Evolutionary conservation across 495 filamentous ascomycete genomes (phyloP), one percentile per base, ranked within the genome.

Genomic region (Neohortaea acidophila): DNA sequence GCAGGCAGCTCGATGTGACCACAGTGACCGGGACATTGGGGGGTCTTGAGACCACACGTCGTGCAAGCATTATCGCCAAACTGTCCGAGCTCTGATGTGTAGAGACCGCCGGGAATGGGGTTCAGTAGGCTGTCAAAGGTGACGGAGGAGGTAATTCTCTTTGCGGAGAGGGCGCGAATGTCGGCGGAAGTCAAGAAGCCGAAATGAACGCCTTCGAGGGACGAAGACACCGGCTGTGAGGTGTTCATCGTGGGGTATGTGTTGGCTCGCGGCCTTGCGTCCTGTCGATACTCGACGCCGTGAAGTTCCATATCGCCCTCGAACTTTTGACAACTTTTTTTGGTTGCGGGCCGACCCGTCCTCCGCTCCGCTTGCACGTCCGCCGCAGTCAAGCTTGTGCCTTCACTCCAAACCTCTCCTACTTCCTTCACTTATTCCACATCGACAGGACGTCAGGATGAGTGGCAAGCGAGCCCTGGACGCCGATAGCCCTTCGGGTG

Each of bases 1-100:
- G 86, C 75, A 2, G 91, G 86, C 19, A 99, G 73, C 47, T 94
- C 84, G 56, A 99, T 91, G 56, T 96, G 89, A 34, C 91, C 91
- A 22, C 75, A 69, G 63, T 99, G 91, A 42, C 91, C 91, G 8
- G 89, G 84, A 57, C 89, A 99, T 38, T 50, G 47, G 20, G 47
- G 47, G 17, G 40, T 50, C 24, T 37, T 45, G 14, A 50, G 38
- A 36, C 72, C 73, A 40, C 41, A 43, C 9, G 44, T 53, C 15
- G 43, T 23, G 34, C 33, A 93, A 79, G 71, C 62, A 54, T 75
- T 68, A 50, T 92, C 83, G 33, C 72, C 70, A 72, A 80, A 87
- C 36, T 89, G 80, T n/a, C 91, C 91, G 36, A 99, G 66, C 36
- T 89, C 85, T 30, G 83, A 68, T 59, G 94, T 91, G 55, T 96